Percentiles rank a stretch among this genome's conserved stretches.
Evolutionary conservation across 495 filamentous ascomycete genomes (phyloP).

Genomic region (Xylaria telfairii): DNA sequence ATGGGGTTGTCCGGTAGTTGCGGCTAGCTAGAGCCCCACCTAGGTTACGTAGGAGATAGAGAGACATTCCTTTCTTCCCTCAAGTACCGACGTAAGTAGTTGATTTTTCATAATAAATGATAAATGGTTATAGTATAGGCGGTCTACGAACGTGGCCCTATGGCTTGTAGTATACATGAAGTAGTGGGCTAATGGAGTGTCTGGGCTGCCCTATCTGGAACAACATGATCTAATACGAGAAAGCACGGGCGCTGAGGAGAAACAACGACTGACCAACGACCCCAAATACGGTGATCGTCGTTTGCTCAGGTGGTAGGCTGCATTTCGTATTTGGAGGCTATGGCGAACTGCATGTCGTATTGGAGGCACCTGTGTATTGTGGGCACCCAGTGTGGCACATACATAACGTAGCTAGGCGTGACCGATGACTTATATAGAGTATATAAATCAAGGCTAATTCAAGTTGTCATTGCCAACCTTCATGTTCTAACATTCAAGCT

Average conservation of each 20-base stretch:
- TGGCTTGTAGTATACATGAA: neutral
- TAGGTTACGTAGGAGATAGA: neutral
- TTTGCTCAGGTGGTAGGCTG: conserved; percentile 1
- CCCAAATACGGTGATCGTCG: conserved; percentile 3
- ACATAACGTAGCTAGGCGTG: neutral
- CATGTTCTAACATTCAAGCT: neutral
- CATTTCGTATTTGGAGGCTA: conserved; percentile 21
- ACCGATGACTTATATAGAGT: neutral
- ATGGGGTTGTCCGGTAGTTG: neutral
- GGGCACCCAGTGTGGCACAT: neutral
- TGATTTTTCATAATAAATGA: neutral
- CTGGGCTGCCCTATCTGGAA: neutral
- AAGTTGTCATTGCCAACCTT: neutral
- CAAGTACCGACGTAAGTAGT: neutral
- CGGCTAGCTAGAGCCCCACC: neutral
- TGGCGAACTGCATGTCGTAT: conserved; percentile 20
- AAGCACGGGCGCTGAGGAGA: conserved; percentile 11
- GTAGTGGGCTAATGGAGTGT: neutral
- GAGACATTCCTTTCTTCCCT: neutral
- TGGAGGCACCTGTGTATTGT: conserved; percentile 3
- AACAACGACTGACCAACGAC: neutral
- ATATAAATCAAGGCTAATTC: neutral
- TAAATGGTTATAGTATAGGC: no score
- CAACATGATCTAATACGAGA: conserved; percentile 8
- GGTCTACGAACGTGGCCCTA: neutral